Conservation (phyloP, 2,329 filamentous ascomycete species). For the Fusarium continuum region DNA sequence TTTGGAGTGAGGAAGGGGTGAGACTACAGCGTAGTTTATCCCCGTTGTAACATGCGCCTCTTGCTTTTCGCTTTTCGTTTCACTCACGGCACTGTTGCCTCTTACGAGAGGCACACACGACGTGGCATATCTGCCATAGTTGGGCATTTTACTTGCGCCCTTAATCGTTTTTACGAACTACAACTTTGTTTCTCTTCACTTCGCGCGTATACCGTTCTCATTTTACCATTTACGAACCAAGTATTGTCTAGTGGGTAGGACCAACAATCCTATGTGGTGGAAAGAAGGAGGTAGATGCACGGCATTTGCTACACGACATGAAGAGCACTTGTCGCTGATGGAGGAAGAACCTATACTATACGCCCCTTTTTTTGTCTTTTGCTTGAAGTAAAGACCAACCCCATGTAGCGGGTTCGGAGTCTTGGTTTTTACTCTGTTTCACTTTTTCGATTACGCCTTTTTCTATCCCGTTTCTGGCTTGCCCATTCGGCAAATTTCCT, state of each 20-base stretch:
- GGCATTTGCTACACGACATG: conserved; percentile 42
- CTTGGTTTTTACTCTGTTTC: conserved; percentile 22
- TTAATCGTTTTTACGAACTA: conserved; percentile 29
- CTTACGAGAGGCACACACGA: conserved; percentile 4
- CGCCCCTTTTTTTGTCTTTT: conserved; percentile 31
- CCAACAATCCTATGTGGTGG: conserved; percentile 26
- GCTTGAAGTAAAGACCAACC: conserved; percentile 37
- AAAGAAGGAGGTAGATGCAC: conserved; percentile 35
- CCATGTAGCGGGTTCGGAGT: conserved; percentile 12
- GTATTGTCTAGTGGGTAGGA: conserved; percentile 44
- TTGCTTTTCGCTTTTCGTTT: conserved; percentile 35
- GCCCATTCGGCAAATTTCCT: conserved; percentile 22
- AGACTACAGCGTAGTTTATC: conserved; percentile 6
- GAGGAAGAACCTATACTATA: conserved; percentile 26
- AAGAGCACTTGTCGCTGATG: conserved; percentile 39
- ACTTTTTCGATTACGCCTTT: conserved; percentile 4
- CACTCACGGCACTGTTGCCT: conserved; percentile 28
- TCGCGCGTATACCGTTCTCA: conserved; percentile 25
- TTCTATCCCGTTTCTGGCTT: conserved; percentile 27
- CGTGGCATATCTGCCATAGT: conserved; percentile 32
- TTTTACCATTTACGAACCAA: conserved; percentile 34
- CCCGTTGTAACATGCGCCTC: conserved; percentile 33
- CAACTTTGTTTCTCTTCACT: conserved; percentile 35
- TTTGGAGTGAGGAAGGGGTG: conserved; percentile 17
- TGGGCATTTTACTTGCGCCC: conserved; percentile 36